Base-by-base conservation (phyloP, 805 yeast genomes). In the Metschnikowia continentalis region DNA sequence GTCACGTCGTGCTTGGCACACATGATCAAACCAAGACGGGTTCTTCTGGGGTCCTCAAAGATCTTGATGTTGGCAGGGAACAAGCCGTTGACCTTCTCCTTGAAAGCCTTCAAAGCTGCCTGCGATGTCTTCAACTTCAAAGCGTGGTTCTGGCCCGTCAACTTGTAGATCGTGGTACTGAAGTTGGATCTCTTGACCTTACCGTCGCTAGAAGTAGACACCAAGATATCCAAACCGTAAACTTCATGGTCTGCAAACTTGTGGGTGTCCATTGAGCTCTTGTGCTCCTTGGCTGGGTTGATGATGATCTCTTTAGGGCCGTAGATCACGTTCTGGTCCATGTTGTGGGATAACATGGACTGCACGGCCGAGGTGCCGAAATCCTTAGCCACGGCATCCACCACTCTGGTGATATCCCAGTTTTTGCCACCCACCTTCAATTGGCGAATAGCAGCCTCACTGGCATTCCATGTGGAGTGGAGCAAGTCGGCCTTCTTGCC, bases 241-340 rank as follows among this genome's bases (percentile, higher is more conserved):
- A 87, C 92, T 65, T 86, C 90, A 64, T 83, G 83, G 64, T 81
- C 87, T 67, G 81, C 88, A 58, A 87, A 86, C 64, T 78, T 80
- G 67, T 73, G 70, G 47, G 88, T 72, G 53, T 82, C 86, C 66
- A 85, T 80, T 64, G 78, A 83, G 57, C 69, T 66, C 67, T 77
- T 80, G 74, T 86, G 88, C 59, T 75, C 75, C 61, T 84, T 88
- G 54, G 79, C 69, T 59, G 92, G 92, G 74, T 86, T 87, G 59
- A 87, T 71, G 63, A 86, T 84, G 63, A 86, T 77, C 67, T 85
- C 88, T 75, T 86, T 84, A 60, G 84, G 81, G 51, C 91, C 92
- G 60, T 84, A 84, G 61, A 86, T 66, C 42, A 80, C 82, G 66
- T 85, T 79, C 63, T 83, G 77, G 61, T 75, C 78, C 71, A 83